Evolutionary conservation across 2,329 filamentous ascomycete species (phyloP), one percentile per base, ranked within the genome.

Genomic region (Pseudovirgaria hyperparasitica): DNA sequence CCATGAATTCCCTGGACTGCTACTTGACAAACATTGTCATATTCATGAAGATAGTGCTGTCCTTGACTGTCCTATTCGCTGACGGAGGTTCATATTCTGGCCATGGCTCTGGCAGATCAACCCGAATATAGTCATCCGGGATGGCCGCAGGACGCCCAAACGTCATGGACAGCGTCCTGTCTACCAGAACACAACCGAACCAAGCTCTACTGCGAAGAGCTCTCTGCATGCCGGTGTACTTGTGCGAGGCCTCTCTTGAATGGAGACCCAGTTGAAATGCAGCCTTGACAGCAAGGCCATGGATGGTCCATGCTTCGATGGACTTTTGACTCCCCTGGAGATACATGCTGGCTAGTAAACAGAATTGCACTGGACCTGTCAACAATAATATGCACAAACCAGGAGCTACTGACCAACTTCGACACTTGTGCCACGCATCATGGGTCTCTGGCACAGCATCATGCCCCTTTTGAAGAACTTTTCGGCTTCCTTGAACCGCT

Each of bases 261-360:
- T 71, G 66, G 0, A 71, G 41, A 0, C 67, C 67, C 2, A 72
- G 45, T 16, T 66, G 59, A 15, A 65, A 46, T 0, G 66, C 65
- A 1, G 60, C 58, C 31, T 58, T 63, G 3, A 70, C 57, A 0
- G 65, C 58, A 1, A 70, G 48, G 0, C 67, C 66, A 33, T 71
- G 67, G 0, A 63, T 52, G 0, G 55, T 63, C 65, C 67, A 72
- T 2, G 67, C 60, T 28, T 68, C 58, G 2, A 67, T 50, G 0
- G 65, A 67, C 12, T 58, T 59, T 19, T 67, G 61, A 0, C 65
- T 68, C 2, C 66, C 64, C 36, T 71, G 65, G 0, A 70, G 50
- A 30, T 70, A 70, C 25, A 65, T 62, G 4, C 56, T 57, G 35
- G 61, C 53, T 1, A 70, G 32, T 0, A 71, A 47, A 6, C 69